Percentiles rank a stretch among this genome's conserved stretches.
phyloP scores from a whole-genome alignment of 2,329 filamentous ascomycete genomes.

The Fusarium cicatricum region DNA sequence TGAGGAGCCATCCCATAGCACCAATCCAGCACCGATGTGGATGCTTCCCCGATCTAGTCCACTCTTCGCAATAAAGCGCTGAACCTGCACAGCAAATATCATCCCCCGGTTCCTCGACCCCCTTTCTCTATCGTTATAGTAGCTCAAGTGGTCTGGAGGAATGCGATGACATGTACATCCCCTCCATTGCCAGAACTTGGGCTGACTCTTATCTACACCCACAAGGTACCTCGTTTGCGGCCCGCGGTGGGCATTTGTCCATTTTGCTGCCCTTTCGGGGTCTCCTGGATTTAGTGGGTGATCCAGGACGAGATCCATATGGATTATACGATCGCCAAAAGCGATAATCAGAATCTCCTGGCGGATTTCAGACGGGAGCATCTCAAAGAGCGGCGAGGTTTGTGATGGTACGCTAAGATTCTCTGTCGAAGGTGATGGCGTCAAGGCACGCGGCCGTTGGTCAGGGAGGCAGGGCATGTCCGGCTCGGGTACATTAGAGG shows the following conservation, averaged over 20 bases:
- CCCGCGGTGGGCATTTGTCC: neutral
- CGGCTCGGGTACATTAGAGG: neutral
- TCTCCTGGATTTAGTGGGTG: neutral
- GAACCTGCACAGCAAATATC: neutral
- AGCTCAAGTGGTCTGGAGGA: neutral
- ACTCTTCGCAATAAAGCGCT: neutral
- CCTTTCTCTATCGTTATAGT: rapidly evolving
- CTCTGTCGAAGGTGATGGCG: neutral
- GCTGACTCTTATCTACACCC: neutral
- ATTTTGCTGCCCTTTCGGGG: neutral
- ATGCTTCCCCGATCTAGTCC: neutral
- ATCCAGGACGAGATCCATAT: neutral
- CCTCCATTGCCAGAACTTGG: slow-evolving; percentile 8
- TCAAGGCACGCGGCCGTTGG: neutral
- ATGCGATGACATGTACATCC: slow-evolving; percentile 12
- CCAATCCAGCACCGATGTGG: neutral
- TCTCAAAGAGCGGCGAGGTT: neutral
- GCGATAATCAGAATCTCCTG: neutral
- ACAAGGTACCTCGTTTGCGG: too few species aligned
- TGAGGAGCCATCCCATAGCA: neutral
- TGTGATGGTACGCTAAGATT: neutral
- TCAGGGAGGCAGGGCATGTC: neutral
- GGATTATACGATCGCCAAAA: neutral
- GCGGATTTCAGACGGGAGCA: neutral
- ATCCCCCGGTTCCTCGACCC: neutral